These are phyloP conservation scores for Agrocybe praecox DNA, from an alignment of 768 basidiomycete genomes.

Conservation along the genomic window DNA sequence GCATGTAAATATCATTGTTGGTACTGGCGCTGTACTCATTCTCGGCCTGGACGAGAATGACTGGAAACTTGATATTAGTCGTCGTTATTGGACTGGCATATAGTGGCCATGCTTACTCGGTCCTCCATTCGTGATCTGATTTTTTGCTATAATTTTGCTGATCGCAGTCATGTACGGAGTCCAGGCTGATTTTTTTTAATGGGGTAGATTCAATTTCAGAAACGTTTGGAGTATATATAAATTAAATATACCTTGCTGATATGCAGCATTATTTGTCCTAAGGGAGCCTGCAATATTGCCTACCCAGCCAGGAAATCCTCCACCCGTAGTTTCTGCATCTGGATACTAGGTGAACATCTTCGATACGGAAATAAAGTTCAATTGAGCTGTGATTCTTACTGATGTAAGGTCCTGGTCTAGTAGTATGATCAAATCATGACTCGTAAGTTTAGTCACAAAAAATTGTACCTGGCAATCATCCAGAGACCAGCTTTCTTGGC, in stretches of 20 bases:
- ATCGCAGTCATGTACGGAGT: constrained; percentile 54
- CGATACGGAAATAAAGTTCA: not conserved
- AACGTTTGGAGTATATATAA: not conserved
- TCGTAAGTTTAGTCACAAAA: not conserved
- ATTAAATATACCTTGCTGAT: constrained; percentile 37
- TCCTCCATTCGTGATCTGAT: constrained; percentile 63
- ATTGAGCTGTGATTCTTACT: constrained; percentile 35
- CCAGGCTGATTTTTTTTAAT: constrained; percentile 47
- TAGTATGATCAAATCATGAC: not conserved
- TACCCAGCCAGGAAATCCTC: constrained; percentile 63
- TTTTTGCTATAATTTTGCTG: constrained; percentile 48
- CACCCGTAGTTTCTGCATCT: constrained; percentile 55
- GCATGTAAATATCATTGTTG: constrained; percentile 49
- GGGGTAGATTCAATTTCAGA: not conserved
- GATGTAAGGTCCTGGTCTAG: constrained; percentile 55
- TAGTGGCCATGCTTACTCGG: constrained; percentile 39
- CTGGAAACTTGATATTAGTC: constrained; percentile 20
- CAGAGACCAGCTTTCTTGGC: constrained; percentile 54
- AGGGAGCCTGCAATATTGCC: constrained; percentile 53
- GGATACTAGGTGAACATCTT: not conserved
- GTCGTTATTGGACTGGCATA: not conserved
- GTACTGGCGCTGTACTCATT: constrained; percentile 54
- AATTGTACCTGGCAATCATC: constrained; percentile 51
- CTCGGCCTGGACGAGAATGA: constrained; percentile 54
- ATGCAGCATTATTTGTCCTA: constrained; percentile 51